Percentiles rank a stretch among this genome's conserved stretches.
phyloP scores from a whole-genome alignment of 2,329 filamentous ascomycete species.

The Zasmidium angulare region DNA sequence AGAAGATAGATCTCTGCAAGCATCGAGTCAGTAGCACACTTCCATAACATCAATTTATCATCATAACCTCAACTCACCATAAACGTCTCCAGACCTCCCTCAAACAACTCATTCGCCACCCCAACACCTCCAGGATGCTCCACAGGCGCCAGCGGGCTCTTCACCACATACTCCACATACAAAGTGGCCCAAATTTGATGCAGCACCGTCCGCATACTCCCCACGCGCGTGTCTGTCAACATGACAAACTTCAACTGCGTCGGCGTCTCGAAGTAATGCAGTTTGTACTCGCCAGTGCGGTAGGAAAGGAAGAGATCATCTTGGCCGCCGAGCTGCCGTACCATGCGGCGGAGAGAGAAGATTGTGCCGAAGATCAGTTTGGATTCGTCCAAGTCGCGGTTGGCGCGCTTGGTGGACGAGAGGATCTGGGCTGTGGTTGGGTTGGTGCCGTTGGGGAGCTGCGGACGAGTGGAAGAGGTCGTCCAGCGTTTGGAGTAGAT shows the following conservation, averaged over 20 bases:
- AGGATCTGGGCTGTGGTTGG: conserved; percentile 13
- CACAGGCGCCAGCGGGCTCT: conserved; percentile 61
- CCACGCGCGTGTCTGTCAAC: conserved; percentile 76
- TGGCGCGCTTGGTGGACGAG: conserved; percentile 14
- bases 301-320: conserved; percentile 93
- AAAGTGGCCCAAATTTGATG: conserved; percentile 99
- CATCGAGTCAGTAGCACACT: too few species aligned
- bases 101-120: conserved; percentile 65
- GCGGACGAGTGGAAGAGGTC: conserved; percentile 32
- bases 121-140: conserved; percentile 63
- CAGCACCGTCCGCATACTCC: conserved; percentile 85
- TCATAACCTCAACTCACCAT: conserved; percentile 48
- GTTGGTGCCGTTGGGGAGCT: conserved; percentile 11
- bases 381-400: conserved; percentile 68
- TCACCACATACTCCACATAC: conserved; percentile 87
- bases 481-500: conserved; percentile 90
- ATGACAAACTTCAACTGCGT: conserved; percentile 95
- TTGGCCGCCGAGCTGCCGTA: conserved; percentile 86
- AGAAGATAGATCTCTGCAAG: not conserved
- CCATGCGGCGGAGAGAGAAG: conserved; percentile 96
- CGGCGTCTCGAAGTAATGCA: conserved; percentile 98
- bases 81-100: conserved; percentile 71
- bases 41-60: too few species aligned
- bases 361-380: conserved; percentile 97
- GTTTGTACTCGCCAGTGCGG: conserved; percentile 91